Evolutionary conservation across 371 early-diverging fungal genomes (phyloP).

Genomic region (Globomyces sp.): DNA sequence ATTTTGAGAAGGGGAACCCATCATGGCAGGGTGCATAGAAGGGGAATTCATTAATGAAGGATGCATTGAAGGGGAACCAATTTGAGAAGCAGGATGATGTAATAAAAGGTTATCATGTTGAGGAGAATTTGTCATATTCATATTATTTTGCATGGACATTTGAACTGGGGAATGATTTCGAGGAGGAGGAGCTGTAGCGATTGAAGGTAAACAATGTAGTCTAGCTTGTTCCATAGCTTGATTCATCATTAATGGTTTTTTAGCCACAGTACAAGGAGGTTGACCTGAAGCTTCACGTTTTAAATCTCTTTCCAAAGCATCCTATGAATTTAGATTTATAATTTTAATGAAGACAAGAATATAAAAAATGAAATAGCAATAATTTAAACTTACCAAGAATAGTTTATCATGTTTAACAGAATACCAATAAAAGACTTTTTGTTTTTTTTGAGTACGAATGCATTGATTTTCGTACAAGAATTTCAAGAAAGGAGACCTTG

Average conservation of each 20-base stretch:
- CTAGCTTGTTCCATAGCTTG: conserved; percentile 33
- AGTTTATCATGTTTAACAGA: conserved; percentile 92
- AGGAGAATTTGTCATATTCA: too few relatives aligned
- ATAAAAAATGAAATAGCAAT: not conserved
- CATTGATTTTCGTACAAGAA: conserved; percentile 98
- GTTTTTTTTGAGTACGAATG: conserved; percentile 99
- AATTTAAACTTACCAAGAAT: conserved; percentile 32
- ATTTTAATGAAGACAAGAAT: conserved; percentile 39
- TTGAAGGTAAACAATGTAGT: conserved; percentile 34
- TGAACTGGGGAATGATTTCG: not conserved
- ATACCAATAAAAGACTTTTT: conserved; percentile 99
- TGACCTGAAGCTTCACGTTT: conserved; percentile 89
- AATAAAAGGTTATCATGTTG: too few relatives aligned
- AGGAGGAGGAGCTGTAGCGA: conserved; percentile 6
- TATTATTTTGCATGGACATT: too few relatives aligned
- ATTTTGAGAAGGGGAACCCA: too few relatives aligned
- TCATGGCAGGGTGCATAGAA: too few relatives aligned
- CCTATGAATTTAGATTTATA: conserved; percentile 48
- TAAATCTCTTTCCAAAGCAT: conserved; percentile 98
- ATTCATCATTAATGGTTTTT: not conserved
- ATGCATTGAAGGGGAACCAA: too few relatives aligned
- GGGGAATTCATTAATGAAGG: too few relatives aligned
- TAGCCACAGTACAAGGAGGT: conserved; percentile 68
- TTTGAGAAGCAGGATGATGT: too few relatives aligned
- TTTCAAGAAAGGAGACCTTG: conserved; percentile 94